Evolutionary conservation across 148 eudicot genomes (phyloP), one percentile per base, ranked within the genome.

Genomic region (Limonium bicolor): DNA sequence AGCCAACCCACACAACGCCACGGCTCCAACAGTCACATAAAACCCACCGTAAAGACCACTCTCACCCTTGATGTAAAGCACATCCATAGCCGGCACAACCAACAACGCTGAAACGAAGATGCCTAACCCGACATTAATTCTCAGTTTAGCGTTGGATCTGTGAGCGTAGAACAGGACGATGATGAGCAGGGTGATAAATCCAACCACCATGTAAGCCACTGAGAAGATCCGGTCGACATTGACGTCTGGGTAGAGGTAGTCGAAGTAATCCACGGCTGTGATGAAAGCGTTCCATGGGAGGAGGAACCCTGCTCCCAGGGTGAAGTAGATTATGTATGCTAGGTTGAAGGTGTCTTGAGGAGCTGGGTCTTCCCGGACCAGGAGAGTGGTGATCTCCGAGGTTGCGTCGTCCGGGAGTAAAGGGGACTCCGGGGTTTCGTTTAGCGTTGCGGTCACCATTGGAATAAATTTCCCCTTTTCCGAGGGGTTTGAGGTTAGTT

Each of bases 251-350:
- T 82, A 82, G 12, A 86, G 76, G 63, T 59, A 77, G 48, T 66
- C 46, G 70, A 86, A 86, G 72, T 86, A 86, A 48, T 86, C 96
- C 31, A 78, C 86, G 54, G 86, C 86, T 5, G 86, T 73, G 54
- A 78, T 73, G 77, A 73, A 78, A 8, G 77, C 74, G 54, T 78
- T 78, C 86, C 86, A 78, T 55, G 86, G 86, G 47, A 78, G 69
- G 3, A 78, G 55, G 44, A 64, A 78, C 0, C 86, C 86, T n/a
- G 74, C 58, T 17, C 86, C 86, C 2, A 73, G 44, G 0, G 70
- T 70, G 74, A 86, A 86, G 76, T 77, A 73, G 51, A 81, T 70
- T 19, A 66, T 61, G 77, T 86, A 86, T 4, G 92, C 80, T 0
- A 86, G 20, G 42, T 77, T 63, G 66, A 46, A 81, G 5, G 73